Base-by-base conservation (phyloP, 23 red algal genomes). In the Agarophyton chilense region DNA sequence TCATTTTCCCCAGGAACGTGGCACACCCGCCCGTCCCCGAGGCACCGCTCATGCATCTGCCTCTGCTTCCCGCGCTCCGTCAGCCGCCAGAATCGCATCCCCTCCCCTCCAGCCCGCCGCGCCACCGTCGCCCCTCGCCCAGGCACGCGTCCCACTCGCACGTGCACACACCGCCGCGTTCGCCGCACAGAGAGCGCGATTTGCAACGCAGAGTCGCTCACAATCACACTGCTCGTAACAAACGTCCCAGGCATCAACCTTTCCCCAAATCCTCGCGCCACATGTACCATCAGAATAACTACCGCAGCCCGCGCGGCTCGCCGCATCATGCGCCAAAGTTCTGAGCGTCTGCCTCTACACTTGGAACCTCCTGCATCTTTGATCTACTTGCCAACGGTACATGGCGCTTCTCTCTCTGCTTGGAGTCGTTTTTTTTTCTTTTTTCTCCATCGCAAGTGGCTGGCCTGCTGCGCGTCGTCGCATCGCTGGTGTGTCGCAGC, bases 281-380 rank as follows among this genome's bases (percentile, higher is more conserved):
- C 33, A 57, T 86, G 82, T 86, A 72, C 38, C 82, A 86, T 41
- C 82, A 86, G 12, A 72, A 72, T 56, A 63, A 86, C 44, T 86
- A 86, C 29, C 60, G 82, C 34, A 86, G 82, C 24, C 82, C 82
- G 82, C 82, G 82, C 50, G 82, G 82, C 43, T 45, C 68, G 17
- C 33, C 9, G 29, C 68, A 74, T 47, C 68, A 74, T 39, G 43
- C 38, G 10, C 68, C 68, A 2, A 74, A 74, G 68, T 24, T 46
- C 68, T 74, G 68, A 74, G 36, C 29, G 8, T 36, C 6, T 17
- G 2, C 12, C n/a, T 58, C n/a, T 7, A 7, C 24, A 58, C 29
- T n/a, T n/a, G n/a, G n/a, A n/a, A n/a, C n/a, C n/a, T n/a, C n/a
- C n/a, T n/a, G n/a, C n/a, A n/a, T n/a, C n/a, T n/a, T n/a, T n/a